phyloP scores from a whole-genome alignment of 192 early-diverging fungal genomes.

The Coemansia sp. region DNA sequence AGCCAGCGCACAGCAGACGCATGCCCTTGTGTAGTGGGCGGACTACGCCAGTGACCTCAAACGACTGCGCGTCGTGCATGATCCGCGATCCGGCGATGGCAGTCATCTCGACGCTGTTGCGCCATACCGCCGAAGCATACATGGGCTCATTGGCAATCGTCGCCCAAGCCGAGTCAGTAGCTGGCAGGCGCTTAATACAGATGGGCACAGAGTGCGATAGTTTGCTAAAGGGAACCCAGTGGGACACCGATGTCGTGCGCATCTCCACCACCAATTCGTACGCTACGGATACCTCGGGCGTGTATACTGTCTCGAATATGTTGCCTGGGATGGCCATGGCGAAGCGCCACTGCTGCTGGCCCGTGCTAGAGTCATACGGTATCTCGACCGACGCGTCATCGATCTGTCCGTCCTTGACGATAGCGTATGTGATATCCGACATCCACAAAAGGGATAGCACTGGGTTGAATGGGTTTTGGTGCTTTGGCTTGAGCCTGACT shows the following conservation, averaged over 20 bases:
- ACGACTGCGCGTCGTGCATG: conserved; percentile 30
- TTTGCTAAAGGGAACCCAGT: conserved; percentile 29
- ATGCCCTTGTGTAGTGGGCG: conserved; percentile 48
- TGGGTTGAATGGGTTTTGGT: conserved; percentile 47
- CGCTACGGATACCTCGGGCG: conserved; percentile 37
- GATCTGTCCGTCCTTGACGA: conserved; percentile 35
- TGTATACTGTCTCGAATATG: conserved; percentile 41
- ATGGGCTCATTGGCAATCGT: conserved; percentile 35
- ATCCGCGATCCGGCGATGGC: conserved; percentile 32
- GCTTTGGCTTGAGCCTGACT: conserved; percentile 36
- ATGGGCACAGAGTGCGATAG: conserved; percentile 19
- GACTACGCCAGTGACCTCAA: conserved; percentile 27
- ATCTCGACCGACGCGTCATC: conserved; percentile 13
- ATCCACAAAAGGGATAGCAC: conserved; percentile 36
- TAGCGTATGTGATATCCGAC: conserved; percentile 28
- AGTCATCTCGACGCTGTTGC: conserved; percentile 43
- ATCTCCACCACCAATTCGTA: conserved; percentile 50
- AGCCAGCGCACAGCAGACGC: conserved; percentile 43
- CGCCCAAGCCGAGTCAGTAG: conserved; percentile 38
- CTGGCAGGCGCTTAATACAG: conserved; percentile 41
- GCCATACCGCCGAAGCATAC: conserved; percentile 41
- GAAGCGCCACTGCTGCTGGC: conserved; percentile 47
- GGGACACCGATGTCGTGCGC: conserved; percentile 16
- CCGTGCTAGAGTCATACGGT: conserved; percentile 6
- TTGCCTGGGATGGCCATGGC: conserved; percentile 45